These are phyloP conservation scores for Podosphaera aphanis DNA, from an alignment of 2,329 filamentous ascomycete species.

Conservation along the genomic window DNA sequence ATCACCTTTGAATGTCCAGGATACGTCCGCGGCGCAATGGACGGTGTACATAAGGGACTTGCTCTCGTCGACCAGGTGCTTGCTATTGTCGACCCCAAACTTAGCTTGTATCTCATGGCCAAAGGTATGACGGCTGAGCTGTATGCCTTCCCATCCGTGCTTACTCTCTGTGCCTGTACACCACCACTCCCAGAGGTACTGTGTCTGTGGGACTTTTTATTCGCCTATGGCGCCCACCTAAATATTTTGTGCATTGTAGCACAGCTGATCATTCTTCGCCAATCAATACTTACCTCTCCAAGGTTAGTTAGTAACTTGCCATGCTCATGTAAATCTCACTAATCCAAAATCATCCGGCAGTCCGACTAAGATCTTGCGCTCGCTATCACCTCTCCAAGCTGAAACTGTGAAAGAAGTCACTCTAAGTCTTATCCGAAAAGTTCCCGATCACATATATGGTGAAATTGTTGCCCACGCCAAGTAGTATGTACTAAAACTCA, in stretches of 20 bases:
- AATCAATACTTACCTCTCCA: constrained; percentile 58
- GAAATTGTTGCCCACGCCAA: constrained; percentile 76
- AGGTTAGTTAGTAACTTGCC: constrained; percentile 36
- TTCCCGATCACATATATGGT: constrained; percentile 73
- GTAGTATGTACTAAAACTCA: constrained; percentile 22
- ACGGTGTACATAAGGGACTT: constrained; percentile 81
- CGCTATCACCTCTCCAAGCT: constrained; percentile 63
- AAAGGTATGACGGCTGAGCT: constrained; percentile 83
- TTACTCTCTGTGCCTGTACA: constrained; percentile 88
- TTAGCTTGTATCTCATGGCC: constrained; percentile 60
- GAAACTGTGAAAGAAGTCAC: constrained; percentile 68
- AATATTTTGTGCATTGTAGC: constrained; percentile 95
- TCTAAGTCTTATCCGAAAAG: constrained; percentile 66
- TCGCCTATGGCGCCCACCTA: constrained; percentile 82
- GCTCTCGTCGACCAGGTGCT: constrained; percentile 80
- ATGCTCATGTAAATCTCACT: not conserved
- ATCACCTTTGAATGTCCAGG: constrained; percentile 74
- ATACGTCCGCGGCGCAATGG: constrained; percentile 90
- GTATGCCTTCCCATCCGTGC: constrained; percentile 84
- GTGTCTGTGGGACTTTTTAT: constrained; percentile 87
- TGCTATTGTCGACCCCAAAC: constrained; percentile 70
- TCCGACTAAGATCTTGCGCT: constrained; percentile 76
- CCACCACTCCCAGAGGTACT: constrained; percentile 84
- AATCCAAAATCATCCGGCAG: constrained; percentile 22
- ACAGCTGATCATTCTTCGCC: constrained; percentile 70